Evolutionary conservation across 305 asterid genomes (phyloP), one percentile per base, ranked within the genome.

Genomic region (Solanum hybrid): DNA sequence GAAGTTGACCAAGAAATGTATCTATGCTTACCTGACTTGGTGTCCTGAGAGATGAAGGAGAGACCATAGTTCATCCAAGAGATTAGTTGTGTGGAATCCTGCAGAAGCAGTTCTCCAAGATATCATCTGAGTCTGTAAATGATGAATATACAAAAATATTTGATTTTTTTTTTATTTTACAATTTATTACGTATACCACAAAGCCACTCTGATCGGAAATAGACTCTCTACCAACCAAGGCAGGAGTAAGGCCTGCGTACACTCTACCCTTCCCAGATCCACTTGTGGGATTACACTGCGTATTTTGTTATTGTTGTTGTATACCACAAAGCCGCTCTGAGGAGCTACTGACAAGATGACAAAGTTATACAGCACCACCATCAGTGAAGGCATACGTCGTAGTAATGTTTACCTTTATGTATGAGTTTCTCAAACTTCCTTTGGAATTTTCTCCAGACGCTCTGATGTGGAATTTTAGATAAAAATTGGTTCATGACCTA

Each of bases 401-500:
- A 41, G 73, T 41, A 29, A 15, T 45, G 37, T 83, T 83, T 83
- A 29, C 75, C 88, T 83, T 83, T 29, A 83, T 45, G 75, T 83
- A 83, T 45, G 68, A 24, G 70, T 77, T 51, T 57, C 89, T 78
- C 89, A 70, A 57, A 57, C 70, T 3, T 57, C 70, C 10, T 0
- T 57, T 1, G 1, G 24, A 17, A 57, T 57, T 22, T 27, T 84
- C 31, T 51, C 38, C 88, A 51, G 88, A 72, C 4, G 31, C 88
- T 84, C 20, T 31, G 4, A 84, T 84, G 77, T 31, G 76, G 41
- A 84, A 51, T 31, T 84, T 7, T 6, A 84, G 76, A 84, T 84
- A 31, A 84, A 29, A 31, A 6, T 51, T 31, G 41, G 77, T 84
- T 51, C 41, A 29, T 12, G 41, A 20, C 89, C 92, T 92, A 95